Evolutionary conservation across 2,329 filamentous ascomycete genomes (phyloP).

Genomic region (Aotearoamyces nothofagi): DNA sequence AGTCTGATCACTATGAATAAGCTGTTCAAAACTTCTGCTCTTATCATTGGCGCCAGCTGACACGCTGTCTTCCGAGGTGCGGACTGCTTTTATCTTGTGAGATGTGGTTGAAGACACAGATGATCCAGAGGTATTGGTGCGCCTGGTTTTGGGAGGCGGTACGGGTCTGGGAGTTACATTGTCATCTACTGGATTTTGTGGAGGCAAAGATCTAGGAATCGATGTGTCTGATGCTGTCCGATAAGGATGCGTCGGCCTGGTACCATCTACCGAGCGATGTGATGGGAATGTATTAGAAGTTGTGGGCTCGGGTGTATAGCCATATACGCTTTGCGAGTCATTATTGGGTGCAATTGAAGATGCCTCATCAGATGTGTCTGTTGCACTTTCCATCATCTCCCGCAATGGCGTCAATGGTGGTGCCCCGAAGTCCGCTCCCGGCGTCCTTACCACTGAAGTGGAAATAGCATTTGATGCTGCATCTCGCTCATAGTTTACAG

Average conservation of each 20-base stretch:
- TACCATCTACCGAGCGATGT: slow-evolving; percentile 5
- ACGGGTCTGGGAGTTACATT: background rate
- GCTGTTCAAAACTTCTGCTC: slow-evolving; percentile 57
- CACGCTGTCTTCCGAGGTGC: slow-evolving; percentile 42
- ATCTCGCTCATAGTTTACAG: slow-evolving; percentile 1
- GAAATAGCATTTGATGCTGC: slow-evolving; percentile 3
- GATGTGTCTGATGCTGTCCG: too few relatives aligned
- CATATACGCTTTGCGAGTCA: slow-evolving; percentile 6
- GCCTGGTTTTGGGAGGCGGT: slow-evolving; percentile 5
- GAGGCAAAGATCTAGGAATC: slow-evolving; percentile 3
- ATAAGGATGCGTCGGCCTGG: slow-evolving; percentile 6
- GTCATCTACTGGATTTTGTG: slow-evolving; percentile 7
- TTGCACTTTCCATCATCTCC: slow-evolving; percentile 18
- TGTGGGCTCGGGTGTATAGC: slow-evolving; percentile 7
- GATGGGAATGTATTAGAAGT: slow-evolving; percentile 3
- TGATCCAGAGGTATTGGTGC: slow-evolving; percentile 31
- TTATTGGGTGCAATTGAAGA: slow-evolving; percentile 12
- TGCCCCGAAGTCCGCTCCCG: slow-evolving; percentile 8
- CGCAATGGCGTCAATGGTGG: slow-evolving; percentile 19
- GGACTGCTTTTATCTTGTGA: slow-evolving; percentile 33
- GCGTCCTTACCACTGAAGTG: slow-evolving; percentile 2
- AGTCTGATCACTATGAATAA: slow-evolving; percentile 71
- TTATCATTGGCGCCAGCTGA: slow-evolving; percentile 37
- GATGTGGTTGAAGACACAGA: slow-evolving; percentile 28
- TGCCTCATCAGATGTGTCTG: slow-evolving; percentile 17